A percentile compares a stretch with the other conserved stretches of the same genome.
phyloP scores from a whole-genome alignment of 371 early-diverging fungal genomes.

The Saksenaea vasiformis region DNA sequence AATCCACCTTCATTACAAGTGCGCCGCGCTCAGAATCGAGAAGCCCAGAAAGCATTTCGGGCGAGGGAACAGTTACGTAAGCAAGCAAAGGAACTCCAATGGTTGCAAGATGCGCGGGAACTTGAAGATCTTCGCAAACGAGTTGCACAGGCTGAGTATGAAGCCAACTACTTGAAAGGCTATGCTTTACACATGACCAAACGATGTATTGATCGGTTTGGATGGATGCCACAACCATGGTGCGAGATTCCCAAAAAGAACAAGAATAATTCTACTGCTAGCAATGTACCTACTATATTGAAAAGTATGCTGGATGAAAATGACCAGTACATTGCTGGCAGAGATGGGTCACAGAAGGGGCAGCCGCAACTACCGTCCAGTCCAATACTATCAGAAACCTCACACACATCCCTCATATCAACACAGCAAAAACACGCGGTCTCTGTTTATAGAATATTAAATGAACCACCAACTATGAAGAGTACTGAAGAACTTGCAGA shows the following conservation, averaged over 20 bases:
- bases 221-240: constrained; percentile 40
- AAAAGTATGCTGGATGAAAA: constrained; percentile 8
- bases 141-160: constrained; percentile 30
- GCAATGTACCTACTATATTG: constrained; percentile 16
- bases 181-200: constrained; percentile 32
- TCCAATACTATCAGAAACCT: neutral
- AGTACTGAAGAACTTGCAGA: constrained; percentile 32
- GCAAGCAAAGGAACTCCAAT: constrained; percentile 28
- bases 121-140: constrained; percentile 18
- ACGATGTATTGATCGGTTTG: constrained; percentile 25
- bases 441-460: constrained; percentile 22
- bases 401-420: neutral
- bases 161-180: constrained; percentile 40
- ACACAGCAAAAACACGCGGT: constrained; percentile 12
- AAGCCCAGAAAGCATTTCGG: constrained; percentile 41
- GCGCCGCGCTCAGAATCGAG: constrained; percentile 51
- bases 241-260: constrained; percentile 17
- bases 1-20: constrained; percentile 42
- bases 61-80: constrained; percentile 34
- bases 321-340: constrained; percentile 6
- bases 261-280: neutral
- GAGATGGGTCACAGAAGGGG: too few relatives aligned
- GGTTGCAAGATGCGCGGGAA: constrained; percentile 23
- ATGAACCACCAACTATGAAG: constrained; percentile 27
- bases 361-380: too few relatives aligned